Conservation (phyloP, 345 rosid genomes). For the Eutrema heterophyllum region DNA sequence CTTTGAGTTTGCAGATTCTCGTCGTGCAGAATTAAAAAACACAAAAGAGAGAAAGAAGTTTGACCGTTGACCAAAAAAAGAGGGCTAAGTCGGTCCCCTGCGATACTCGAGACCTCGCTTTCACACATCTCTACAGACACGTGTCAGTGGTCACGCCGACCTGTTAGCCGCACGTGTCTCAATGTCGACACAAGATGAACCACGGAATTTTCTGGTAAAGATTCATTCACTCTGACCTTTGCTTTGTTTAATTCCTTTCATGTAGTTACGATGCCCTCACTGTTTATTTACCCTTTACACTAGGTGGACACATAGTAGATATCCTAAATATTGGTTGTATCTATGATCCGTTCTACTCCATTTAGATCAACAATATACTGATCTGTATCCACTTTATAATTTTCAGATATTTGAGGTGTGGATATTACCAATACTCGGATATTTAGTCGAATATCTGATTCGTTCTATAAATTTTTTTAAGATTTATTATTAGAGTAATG, state of each 20-base stretch:
- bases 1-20: conserved; percentile 21
- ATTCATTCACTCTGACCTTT: conserved; percentile 20
- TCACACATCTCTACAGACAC: conserved; percentile 19
- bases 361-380: too few relatives aligned
- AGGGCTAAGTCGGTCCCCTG: conserved; percentile 25
- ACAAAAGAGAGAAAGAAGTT: neutral
- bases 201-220: neutral
- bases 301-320: too few relatives aligned
- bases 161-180: conserved; percentile 29
- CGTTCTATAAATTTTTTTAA: too few relatives aligned
- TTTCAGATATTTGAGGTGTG: too few relatives aligned
- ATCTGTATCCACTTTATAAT: too few relatives aligned
- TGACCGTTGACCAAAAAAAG: conserved; percentile 25
- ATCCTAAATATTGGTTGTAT: too few relatives aligned
- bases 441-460: too few relatives aligned
- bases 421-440: too few relatives aligned
- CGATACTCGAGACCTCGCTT: conserved; percentile 24
- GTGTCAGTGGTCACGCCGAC: conserved; percentile 23
- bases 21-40: neutral
- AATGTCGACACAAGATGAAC: conserved; percentile 6
- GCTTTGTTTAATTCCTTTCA: conserved; percentile 18
- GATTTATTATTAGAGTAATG: too few relatives aligned
- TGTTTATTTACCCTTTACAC: neutral
- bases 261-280: neutral
- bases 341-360: too few relatives aligned